These are phyloP conservation scores for Colletotrichum kahawae DNA, from an alignment of 2,329 filamentous ascomycete species.

Conservation along the genomic window DNA sequence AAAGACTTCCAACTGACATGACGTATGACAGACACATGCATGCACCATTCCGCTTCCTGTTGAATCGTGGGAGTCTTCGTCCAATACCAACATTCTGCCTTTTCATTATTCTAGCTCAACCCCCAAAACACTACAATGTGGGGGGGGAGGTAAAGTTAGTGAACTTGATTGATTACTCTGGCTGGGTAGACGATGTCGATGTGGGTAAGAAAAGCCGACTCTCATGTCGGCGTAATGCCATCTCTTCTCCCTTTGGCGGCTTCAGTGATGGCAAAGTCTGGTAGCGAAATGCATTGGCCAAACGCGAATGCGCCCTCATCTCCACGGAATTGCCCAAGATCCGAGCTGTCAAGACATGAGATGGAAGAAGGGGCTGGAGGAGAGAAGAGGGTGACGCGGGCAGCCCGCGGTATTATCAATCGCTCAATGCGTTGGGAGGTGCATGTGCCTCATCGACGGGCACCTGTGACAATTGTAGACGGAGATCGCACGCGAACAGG, in stretches of 20 bases:
- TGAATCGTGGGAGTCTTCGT: not conserved
- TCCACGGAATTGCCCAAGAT: not conserved
- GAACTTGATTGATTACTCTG: not conserved
- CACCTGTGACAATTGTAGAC: constrained; percentile 7
- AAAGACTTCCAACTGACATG: not conserved
- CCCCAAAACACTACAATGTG: not conserved
- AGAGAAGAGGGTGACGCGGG: not conserved
- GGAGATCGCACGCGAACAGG: constrained; percentile 1
- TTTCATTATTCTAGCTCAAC: not conserved
- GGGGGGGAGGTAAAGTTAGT: not conserved
- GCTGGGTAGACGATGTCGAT: not conserved
- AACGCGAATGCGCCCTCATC: constrained; percentile 1
- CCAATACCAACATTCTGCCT: not conserved
- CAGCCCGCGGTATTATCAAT: not conserved
- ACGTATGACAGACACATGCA: not conserved
- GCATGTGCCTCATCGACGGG: constrained; percentile 6
- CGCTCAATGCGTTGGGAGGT: constrained; percentile 3
- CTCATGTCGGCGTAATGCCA: not conserved
- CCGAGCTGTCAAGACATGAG: not conserved
- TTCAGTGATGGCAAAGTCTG: not conserved
- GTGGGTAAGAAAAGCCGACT: not conserved
- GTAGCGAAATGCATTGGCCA: not conserved
- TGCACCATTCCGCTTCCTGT: not conserved
- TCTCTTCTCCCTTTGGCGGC: not conserved
- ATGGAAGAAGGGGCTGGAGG: not conserved